These are phyloP conservation scores for Saturnispora zaruensis DNA, from an alignment of 805 yeast species.

Conservation along the genomic window DNA sequence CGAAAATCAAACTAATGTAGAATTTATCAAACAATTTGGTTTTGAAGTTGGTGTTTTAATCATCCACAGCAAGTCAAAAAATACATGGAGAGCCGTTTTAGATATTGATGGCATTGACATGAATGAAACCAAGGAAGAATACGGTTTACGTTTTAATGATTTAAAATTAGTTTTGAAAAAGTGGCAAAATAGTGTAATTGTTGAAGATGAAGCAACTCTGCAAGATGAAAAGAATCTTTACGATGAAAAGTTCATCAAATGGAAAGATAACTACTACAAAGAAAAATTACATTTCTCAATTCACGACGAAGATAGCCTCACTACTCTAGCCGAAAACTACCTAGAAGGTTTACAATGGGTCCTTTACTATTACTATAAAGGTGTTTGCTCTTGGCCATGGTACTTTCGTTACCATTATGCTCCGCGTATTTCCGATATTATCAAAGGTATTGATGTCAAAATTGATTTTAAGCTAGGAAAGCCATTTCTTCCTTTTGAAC, in stretches of 20 bases:
- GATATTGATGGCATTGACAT: constrained; percentile 72
- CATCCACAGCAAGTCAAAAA: constrained; percentile 51
- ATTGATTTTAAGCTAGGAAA: constrained; percentile 57
- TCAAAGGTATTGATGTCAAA: constrained; percentile 57
- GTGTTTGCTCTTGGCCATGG: constrained; percentile 96
- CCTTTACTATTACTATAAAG: constrained; percentile 78
- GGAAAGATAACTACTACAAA: constrained; percentile 83
- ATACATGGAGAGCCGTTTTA: constrained; percentile 48
- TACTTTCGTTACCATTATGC: constrained; percentile 83
- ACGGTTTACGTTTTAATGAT: constrained; percentile 40
- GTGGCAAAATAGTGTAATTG: constrained; percentile 55
- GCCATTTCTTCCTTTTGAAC: constrained; percentile 91
- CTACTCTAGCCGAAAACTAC: constrained; percentile 67
- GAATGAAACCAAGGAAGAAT: constrained; percentile 59
- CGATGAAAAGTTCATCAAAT: constrained; percentile 60
- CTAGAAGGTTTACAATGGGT: constrained; percentile 98
- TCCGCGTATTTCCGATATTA: constrained; percentile 86
- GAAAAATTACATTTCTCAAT: constrained; percentile 68
- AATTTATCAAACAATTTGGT: constrained; percentile 56
- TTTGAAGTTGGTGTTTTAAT: constrained; percentile 59
- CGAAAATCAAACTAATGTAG: constrained; percentile 38
- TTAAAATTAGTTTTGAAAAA: constrained; percentile 49
- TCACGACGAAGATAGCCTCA: constrained; percentile 49
- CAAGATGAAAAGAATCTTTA: constrained; percentile 54
- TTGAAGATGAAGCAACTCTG: constrained; percentile 49